Evolutionary conservation across 1,139 yeast species (phyloP).

Genomic region (Hyphopichia burtonii): DNA sequence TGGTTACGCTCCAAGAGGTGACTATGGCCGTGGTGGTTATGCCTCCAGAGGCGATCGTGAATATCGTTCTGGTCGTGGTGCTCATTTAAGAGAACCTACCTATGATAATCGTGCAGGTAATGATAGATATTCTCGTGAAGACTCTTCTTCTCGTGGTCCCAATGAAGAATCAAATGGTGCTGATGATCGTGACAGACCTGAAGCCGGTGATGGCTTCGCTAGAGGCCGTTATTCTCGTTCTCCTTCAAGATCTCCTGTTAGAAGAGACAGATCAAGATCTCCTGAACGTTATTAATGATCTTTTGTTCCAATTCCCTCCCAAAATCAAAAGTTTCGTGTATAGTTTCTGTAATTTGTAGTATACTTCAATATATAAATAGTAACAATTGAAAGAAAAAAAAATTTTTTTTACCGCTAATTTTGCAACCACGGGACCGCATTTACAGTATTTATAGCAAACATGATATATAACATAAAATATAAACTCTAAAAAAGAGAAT

Average conservation of each 20-base stretch:
- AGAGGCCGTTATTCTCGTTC: slow-evolving; percentile 38
- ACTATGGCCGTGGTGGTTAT: slow-evolving; percentile 5
- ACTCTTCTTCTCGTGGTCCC: slow-evolving; percentile 3
- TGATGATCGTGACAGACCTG: slow-evolving; percentile 8
- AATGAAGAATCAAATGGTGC: slow-evolving; percentile 9
- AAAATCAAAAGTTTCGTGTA: background rate
- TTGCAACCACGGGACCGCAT: too few relatives aligned
- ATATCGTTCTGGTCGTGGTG: slow-evolving; percentile 11
- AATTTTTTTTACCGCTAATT: too few relatives aligned
- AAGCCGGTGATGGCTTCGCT: slow-evolving; percentile 11
- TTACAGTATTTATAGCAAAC: too few relatives aligned
- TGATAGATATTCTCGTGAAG: slow-evolving; percentile 8
- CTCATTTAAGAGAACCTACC: slow-evolving; percentile 23
- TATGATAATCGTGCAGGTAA: slow-evolving; percentile 19
- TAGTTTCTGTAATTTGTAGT: background rate
- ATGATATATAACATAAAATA: too few relatives aligned
- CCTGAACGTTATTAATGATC: slow-evolving; percentile 28
- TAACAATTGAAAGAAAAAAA: too few relatives aligned
- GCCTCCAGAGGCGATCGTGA: slow-evolving; percentile 12
- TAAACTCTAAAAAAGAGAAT: too few relatives aligned
- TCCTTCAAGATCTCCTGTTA: slow-evolving; percentile 41
- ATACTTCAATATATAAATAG: background rate
- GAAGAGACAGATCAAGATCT: slow-evolving; percentile 42
- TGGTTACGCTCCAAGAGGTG: slow-evolving; percentile 10
- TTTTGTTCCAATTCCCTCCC: background rate